A percentile compares a stretch with the other conserved stretches of the same genome.
These are phyloP conservation scores for Arthrobotrys sphaeroides DNA, from an alignment of 2,329 filamentous ascomycete genomes.

Conservation along the genomic window DNA sequence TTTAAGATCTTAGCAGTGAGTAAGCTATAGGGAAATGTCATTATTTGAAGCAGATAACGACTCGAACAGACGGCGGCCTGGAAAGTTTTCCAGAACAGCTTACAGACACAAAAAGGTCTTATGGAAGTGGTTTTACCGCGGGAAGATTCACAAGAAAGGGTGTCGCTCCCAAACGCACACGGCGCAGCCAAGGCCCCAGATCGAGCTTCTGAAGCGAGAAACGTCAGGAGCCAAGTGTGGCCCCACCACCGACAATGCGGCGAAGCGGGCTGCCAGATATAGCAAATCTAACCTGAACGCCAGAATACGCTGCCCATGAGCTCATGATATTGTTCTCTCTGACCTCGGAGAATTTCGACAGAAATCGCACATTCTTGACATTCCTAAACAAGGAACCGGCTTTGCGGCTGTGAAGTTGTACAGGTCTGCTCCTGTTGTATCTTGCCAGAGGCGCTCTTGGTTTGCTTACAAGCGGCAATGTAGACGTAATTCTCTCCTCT, in stretches of 20 bases:
- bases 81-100: slow-evolving; percentile 21
- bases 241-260: slow-evolving; percentile 52
- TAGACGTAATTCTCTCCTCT: neutral
- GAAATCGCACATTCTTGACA: slow-evolving; percentile 8
- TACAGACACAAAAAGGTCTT: slow-evolving; percentile 9
- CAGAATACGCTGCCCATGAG: neutral
- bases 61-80: slow-evolving; percentile 19
- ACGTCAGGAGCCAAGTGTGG: slow-evolving; percentile 52
- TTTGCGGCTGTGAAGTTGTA: slow-evolving; percentile 12
- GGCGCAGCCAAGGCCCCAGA: slow-evolving; percentile 52
- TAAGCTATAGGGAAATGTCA: slow-evolving; percentile 25
- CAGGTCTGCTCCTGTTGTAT: neutral
- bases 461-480: neutral
- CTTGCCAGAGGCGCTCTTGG: neutral
- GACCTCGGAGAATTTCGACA: slow-evolving; percentile 25
- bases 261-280: slow-evolving; percentile 35
- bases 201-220: slow-evolving; percentile 54
- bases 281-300: slow-evolving; percentile 29
- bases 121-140: slow-evolving; percentile 24
- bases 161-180: slow-evolving; percentile 50
- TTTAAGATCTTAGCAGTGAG: slow-evolving; percentile 17
- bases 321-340: slow-evolving; percentile 4
- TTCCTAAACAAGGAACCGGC: slow-evolving; percentile 25
- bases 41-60: slow-evolving; percentile 40
- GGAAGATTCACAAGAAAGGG: slow-evolving; percentile 41